A percentile compares a stretch with the other conserved stretches of the same genome.
Conservation (phyloP, 257 asterid genomes). For the Voacanga thouarsii region DNA sequence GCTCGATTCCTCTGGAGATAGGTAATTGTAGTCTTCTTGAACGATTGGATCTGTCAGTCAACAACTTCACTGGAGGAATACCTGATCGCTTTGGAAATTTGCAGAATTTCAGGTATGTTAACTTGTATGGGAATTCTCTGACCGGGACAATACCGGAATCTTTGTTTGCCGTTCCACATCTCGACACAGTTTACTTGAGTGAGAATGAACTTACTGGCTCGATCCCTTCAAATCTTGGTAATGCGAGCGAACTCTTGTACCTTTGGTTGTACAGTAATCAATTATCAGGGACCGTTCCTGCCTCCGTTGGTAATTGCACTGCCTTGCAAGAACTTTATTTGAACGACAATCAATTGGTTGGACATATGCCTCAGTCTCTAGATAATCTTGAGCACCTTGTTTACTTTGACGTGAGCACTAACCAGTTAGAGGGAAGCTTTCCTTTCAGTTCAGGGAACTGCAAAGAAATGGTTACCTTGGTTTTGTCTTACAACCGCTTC, state of each 20-base stretch:
- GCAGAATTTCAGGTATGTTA: constrained; percentile 31
- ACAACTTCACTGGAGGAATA: constrained; percentile 48
- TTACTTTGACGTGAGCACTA: constrained; percentile 40
- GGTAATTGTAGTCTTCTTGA: constrained; percentile 44
- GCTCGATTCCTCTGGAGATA: constrained; percentile 39
- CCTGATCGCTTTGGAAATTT: constrained; percentile 47
- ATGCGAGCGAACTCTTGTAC: constrained; percentile 31
- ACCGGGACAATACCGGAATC: constrained; percentile 46
- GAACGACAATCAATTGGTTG: constrained; percentile 44
- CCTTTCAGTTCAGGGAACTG: constrained; percentile 45
- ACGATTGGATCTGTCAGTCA: constrained; percentile 38
- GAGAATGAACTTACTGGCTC: constrained; percentile 56
- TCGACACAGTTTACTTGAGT: constrained; percentile 38
- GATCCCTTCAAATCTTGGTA: constrained; percentile 51
- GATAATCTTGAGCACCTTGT: constrained; percentile 50
- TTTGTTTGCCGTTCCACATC: constrained; percentile 41
- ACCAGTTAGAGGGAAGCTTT: constrained; percentile 48
- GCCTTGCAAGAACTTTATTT: constrained; percentile 41
- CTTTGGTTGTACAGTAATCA: constrained; percentile 41
- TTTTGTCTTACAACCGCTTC: constrained; percentile 50
- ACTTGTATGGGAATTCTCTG: constrained; percentile 43
- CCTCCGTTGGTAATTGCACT: constrained; percentile 59
- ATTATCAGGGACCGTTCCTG: constrained; percentile 57
- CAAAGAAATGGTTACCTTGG: constrained; percentile 30
- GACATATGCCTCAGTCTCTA: constrained; percentile 51